Evolutionary conservation across 768 basidiomycete genomes (phyloP).

Genomic region (Boletus pseudopeckii): DNA sequence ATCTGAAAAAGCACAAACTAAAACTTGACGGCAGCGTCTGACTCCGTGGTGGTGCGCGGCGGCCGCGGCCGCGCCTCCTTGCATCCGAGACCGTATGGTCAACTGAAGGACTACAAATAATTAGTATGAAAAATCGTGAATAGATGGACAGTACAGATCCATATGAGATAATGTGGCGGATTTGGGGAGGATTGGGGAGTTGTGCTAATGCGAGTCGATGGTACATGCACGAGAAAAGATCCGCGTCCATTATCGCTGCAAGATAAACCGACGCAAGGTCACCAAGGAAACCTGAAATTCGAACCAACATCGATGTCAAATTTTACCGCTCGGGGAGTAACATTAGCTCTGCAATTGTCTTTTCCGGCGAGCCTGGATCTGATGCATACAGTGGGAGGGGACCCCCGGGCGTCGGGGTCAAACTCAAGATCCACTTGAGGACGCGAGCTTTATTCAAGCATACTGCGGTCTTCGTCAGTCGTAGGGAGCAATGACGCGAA

Average conservation of each 20-base stretch:
- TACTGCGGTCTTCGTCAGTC: conserved; percentile 30
- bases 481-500: conserved; percentile 37
- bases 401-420: conserved; percentile 47
- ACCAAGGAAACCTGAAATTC: not conserved
- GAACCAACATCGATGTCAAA: not conserved
- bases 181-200: not conserved
- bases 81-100: not conserved
- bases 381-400: conserved; percentile 18
- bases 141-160: conserved; percentile 14
- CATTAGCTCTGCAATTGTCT: conserved; percentile 37
- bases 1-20: no score
- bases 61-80: no score
- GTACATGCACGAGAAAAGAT: conserved; percentile 14
- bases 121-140: conserved; percentile 3
- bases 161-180: conserved; percentile 9
- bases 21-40: no score
- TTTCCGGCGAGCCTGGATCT: conserved; percentile 44
- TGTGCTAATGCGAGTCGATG: conserved; percentile 13
- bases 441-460: conserved; percentile 11
- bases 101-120: not conserved
- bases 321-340: conserved; percentile 47
- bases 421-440: conserved; percentile 22
- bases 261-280: conserved; percentile 5
- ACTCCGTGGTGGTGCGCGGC: no score
- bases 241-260: conserved; percentile 22